Conservation (phyloP, 306 rosid species). For the Medicago lupulina region DNA sequence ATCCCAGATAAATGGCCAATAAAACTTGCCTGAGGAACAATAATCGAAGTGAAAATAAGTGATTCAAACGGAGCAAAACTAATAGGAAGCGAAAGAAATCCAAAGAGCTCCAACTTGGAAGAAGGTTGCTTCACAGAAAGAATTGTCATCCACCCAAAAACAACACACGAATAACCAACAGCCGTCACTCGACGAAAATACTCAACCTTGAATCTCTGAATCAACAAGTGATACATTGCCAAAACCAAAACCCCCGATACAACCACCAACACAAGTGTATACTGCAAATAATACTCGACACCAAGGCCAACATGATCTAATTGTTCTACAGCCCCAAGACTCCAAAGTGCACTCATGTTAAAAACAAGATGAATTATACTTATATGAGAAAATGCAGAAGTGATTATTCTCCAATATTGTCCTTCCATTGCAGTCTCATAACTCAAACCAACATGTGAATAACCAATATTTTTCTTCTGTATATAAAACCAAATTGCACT, state of each 20-base stretch:
- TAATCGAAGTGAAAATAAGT: slow-evolving; percentile 87
- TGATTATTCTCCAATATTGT: slow-evolving; percentile 92
- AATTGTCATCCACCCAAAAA: slow-evolving; percentile 99
- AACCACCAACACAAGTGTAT: slow-evolving; percentile 83
- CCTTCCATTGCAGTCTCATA: slow-evolving; percentile 91
- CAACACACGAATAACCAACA: slow-evolving; percentile 99
- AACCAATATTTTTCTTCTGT: slow-evolving; percentile 90
- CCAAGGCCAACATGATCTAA: slow-evolving; percentile 81
- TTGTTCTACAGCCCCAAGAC: slow-evolving; percentile 87
- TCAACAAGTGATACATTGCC: slow-evolving; percentile 79
- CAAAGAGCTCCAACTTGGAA: slow-evolving; percentile 87
- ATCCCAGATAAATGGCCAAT: slow-evolving; percentile 95
- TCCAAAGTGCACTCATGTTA: slow-evolving; percentile 98
- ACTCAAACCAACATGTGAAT: slow-evolving; percentile 93
- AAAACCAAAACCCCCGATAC: slow-evolving; percentile 79
- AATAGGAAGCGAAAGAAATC: slow-evolving; percentile 92
- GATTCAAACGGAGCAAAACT: slow-evolving; percentile 98
- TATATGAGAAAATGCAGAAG: slow-evolving; percentile 89
- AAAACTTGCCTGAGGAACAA: slow-evolving; percentile 97
- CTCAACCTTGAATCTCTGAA: slow-evolving; percentile 86
- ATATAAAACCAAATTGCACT: slow-evolving; percentile 88
- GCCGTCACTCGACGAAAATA: slow-evolving; percentile 88
- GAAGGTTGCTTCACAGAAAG: slow-evolving; percentile 94
- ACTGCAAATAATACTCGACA: slow-evolving; percentile 85
- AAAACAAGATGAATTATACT: slow-evolving; percentile 94